Conservation (phyloP, 257 asterid genomes). For the Solanum chiquidenum region DNA sequence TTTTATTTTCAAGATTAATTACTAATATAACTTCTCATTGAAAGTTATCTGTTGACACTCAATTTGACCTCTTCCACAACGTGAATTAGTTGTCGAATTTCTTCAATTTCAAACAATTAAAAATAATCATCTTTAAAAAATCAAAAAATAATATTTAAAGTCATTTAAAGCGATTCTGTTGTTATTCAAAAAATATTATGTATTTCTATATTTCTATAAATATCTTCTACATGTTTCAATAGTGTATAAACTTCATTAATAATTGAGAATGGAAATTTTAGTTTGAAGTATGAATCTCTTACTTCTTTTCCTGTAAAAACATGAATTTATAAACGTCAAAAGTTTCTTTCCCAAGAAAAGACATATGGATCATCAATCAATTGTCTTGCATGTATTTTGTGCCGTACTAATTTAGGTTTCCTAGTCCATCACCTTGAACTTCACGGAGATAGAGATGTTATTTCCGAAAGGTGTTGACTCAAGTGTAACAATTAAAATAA, state of each 20-base stretch:
- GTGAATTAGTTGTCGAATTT: too few relatives aligned
- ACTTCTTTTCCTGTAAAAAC: neutral
- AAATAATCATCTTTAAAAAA: too few relatives aligned
- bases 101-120: neutral
- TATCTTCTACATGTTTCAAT: neutral
- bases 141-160: too few relatives aligned
- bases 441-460: neutral
- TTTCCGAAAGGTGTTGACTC: fast-evolving
- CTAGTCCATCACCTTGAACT: neutral
- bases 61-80: too few relatives aligned
- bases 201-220: neutral
- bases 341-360: neutral
- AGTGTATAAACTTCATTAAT: neutral
- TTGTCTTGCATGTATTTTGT: neutral
- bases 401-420: neutral
- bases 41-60: neutral
- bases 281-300: neutral
- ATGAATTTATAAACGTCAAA: neutral
- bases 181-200: too few relatives aligned
- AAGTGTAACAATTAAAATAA: neutral
- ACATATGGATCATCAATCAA: neutral
- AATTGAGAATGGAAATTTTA: neutral
- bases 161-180: too few relatives aligned
- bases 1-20: neutral
- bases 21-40: neutral